Percentiles rank a stretch among this genome's conserved stretches.
Conservation (phyloP, 2,329 filamentous ascomycete genomes). For the Fusarium graminum region DNA sequence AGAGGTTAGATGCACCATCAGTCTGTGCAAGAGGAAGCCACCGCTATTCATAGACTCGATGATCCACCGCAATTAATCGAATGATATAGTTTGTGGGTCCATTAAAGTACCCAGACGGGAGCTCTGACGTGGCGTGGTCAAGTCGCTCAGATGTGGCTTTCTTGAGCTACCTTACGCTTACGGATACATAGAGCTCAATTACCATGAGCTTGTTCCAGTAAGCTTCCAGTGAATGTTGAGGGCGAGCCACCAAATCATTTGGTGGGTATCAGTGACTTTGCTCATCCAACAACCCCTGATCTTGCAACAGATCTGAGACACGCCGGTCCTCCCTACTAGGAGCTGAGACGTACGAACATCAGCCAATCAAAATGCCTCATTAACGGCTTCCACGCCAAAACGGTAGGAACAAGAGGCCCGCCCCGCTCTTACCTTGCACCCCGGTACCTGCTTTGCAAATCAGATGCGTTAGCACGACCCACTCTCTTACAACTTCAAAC, state of each 20-base stretch:
- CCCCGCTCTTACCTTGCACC: constrained; percentile 42
- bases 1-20: constrained; percentile 6
- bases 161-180: no score
- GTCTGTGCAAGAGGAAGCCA: constrained; percentile 22
- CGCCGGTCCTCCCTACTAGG: constrained; percentile 34
- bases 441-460: constrained; percentile 43
- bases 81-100: background rate
- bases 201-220: constrained; percentile 32
- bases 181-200: no score
- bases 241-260: constrained; percentile 22
- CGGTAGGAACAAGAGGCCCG: constrained; percentile 39
- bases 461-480: constrained; percentile 33
- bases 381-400: constrained; percentile 44
- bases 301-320: constrained; percentile 63
- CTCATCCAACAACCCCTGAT: constrained; percentile 28
- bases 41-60: constrained; percentile 33
- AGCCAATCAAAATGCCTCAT: constrained; percentile 33
- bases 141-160: constrained; percentile 23
- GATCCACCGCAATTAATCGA: constrained; percentile 30
- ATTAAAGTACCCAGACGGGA: background rate
- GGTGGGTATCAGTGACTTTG: constrained; percentile 25
- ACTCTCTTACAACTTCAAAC: constrained; percentile 49
- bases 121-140: constrained; percentile 22
- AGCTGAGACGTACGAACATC: constrained; percentile 20
- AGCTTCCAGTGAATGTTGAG: constrained; percentile 31